These are phyloP conservation scores for Nematocida sp. DNA, from an alignment of 371 early-diverging fungal genomes.

Conservation along the genomic window DNA sequence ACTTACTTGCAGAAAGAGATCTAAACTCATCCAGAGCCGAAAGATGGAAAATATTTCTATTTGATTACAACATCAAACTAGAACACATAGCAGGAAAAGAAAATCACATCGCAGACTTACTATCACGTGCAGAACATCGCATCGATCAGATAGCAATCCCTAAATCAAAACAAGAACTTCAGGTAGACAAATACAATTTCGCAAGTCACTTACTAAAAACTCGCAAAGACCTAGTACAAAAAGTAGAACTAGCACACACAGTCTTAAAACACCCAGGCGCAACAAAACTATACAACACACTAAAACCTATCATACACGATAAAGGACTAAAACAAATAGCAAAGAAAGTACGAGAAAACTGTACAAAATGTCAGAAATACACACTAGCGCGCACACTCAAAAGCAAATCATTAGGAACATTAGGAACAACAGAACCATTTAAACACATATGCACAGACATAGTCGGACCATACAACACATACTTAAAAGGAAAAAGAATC, in stretches of 20 bases:
- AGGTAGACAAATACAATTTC: no score
- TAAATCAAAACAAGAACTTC: no score
- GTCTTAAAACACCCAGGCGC: background rate
- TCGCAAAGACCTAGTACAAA: background rate
- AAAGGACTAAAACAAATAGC: background rate
- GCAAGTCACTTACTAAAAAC: no score
- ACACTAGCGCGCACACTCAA: background rate
- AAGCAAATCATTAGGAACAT: background rate
- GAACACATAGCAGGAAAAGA: slow-evolving; percentile 15
- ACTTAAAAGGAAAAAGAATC: background rate
- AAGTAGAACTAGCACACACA: background rate
- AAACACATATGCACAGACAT: slow-evolving; percentile 14
- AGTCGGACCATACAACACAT: slow-evolving; percentile 1
- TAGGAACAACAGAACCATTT: background rate
- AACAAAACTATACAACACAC: background rate
- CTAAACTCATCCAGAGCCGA: background rate
- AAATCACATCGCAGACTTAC: slow-evolving; percentile 26
- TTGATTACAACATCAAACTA: slow-evolving; percentile 15
- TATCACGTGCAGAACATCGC: slow-evolving; percentile 15
- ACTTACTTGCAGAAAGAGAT: background rate
- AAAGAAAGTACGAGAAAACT: background rate
- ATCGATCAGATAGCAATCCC: background rate
- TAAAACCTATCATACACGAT: background rate
- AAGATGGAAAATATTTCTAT: slow-evolving; percentile 24
- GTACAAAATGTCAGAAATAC: background rate